These are phyloP conservation scores for Myrica gale DNA, from an alignment of 306 rosid genomes.

Conservation along the genomic window DNA sequence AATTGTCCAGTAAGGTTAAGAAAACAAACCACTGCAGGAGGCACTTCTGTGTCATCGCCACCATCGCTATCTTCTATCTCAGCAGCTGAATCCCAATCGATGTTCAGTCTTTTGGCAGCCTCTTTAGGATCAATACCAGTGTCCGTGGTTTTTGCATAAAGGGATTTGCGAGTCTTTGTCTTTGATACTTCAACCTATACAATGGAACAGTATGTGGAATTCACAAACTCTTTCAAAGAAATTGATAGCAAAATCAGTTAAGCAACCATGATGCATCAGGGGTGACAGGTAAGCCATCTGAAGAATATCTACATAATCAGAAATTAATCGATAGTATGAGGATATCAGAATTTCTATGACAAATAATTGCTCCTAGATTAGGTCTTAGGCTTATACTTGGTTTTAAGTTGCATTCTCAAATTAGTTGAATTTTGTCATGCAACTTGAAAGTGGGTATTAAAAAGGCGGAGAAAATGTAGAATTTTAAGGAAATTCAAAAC, in stretches of 20 bases:
- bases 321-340: neutral
- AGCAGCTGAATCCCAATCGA: constrained; percentile 96
- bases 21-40: constrained; percentile 76
- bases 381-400: neutral
- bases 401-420: neutral
- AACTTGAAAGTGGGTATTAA: neutral
- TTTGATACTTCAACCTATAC: constrained; percentile 57
- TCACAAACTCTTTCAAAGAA: neutral
- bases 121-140: constrained; percentile 77
- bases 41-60: constrained; percentile 65
- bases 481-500: neutral
- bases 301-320: neutral
- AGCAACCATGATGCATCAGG: neutral
- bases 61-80: constrained; percentile 60
- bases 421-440: neutral
- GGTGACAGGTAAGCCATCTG: neutral
- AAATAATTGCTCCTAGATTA: neutral
- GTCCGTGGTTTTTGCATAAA: constrained; percentile 83
- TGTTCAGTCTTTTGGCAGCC: constrained; percentile 77
- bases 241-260: constrained; percentile 3
- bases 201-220: constrained; percentile 15
- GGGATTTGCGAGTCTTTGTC: constrained; percentile 75
- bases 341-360: neutral
- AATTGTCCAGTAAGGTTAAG: neutral
- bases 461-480: neutral